A percentile compares a stretch with the other conserved stretches of the same genome.
These are phyloP conservation scores for Alternaria sp. DNA, from an alignment of 2,329 filamentous ascomycete species.

Conservation along the genomic window DNA sequence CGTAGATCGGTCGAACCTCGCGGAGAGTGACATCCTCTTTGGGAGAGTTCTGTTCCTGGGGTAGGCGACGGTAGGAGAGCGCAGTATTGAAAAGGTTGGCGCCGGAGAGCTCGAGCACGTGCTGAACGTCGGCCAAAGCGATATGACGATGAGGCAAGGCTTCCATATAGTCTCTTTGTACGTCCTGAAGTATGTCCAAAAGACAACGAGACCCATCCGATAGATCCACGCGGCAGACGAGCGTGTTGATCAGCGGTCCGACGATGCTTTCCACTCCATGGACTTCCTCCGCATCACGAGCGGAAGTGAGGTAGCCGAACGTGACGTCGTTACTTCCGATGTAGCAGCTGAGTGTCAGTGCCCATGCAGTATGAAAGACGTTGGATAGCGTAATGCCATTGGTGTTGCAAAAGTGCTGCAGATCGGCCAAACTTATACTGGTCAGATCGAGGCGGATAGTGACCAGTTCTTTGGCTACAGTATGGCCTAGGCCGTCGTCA, in stretches of 20 bases:
- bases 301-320: slow-evolving; percentile 54
- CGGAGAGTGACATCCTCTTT: slow-evolving; percentile 45
- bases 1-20: slow-evolving; percentile 48
- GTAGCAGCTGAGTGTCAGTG: slow-evolving; percentile 46
- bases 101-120: slow-evolving; percentile 44
- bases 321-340: slow-evolving; percentile 48
- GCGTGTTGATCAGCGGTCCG: slow-evolving; percentile 57
- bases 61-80: slow-evolving; percentile 55
- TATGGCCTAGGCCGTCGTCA: slow-evolving; percentile 24
- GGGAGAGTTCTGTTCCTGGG: slow-evolving; percentile 31
- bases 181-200: slow-evolving; percentile 47
- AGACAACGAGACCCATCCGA: slow-evolving; percentile 39
- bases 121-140: slow-evolving; percentile 55
- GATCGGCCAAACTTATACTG: slow-evolving; percentile 31
- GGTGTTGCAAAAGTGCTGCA: slow-evolving; percentile 49
- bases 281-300: slow-evolving; percentile 50
- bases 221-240: slow-evolving; percentile 53
- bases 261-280: slow-evolving; percentile 51
- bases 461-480: slow-evolving; percentile 26
- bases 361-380: slow-evolving; percentile 52
- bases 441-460: slow-evolving; percentile 40
- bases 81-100: slow-evolving; percentile 56
- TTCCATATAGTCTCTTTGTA: slow-evolving; percentile 57
- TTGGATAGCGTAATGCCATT: slow-evolving; percentile 58
- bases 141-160: slow-evolving; percentile 53